Percentiles rank a stretch among this genome's conserved stretches.
Conservation (phyloP, 2,329 filamentous ascomycete genomes). For the Pseudogymnoascus sp. region DNA sequence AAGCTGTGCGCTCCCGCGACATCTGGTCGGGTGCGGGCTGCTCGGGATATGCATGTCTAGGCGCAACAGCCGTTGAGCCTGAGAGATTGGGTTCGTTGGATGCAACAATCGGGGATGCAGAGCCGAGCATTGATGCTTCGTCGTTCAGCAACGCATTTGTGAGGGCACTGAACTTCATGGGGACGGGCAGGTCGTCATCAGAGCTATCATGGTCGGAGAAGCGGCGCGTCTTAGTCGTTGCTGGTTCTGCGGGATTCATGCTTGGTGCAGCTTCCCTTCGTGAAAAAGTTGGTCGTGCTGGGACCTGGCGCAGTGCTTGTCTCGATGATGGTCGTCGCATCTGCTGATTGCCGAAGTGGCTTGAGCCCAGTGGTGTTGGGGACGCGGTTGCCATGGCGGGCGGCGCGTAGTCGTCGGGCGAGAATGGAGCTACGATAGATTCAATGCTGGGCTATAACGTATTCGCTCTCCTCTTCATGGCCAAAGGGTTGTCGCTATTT, state of each 20-base stretch:
- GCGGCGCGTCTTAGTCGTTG: conserved; percentile 32
- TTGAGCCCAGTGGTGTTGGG: conserved; percentile 46
- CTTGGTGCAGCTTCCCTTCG: conserved; percentile 13
- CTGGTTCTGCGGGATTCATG: neutral
- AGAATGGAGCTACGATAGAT: neutral
- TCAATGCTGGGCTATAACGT: neutral
- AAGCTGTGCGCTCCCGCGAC: neutral
- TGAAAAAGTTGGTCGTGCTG: conserved; percentile 35
- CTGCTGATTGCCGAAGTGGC: conserved; percentile 36
- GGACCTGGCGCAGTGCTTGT: conserved; percentile 43
- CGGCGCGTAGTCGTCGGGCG: neutral
- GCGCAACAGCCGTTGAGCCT: neutral
- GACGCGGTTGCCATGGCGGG: conserved; percentile 43
- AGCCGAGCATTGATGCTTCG: conserved; percentile 32
- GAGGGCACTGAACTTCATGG: conserved; percentile 87
- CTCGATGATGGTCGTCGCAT: conserved; percentile 44
- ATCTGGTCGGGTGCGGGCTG: neutral
- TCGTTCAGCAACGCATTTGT: conserved; percentile 77
- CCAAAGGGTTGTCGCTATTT: neutral
- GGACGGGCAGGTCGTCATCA: conserved; percentile 85
- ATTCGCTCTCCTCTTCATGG: neutral
- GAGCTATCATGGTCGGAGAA: conserved; percentile 70
- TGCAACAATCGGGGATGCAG: conserved; percentile 16
- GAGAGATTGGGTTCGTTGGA: neutral
- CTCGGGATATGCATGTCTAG: neutral